Conservation (phyloP, 352 stramenopile genomes). For the Phytophthora pluvialis region DNA sequence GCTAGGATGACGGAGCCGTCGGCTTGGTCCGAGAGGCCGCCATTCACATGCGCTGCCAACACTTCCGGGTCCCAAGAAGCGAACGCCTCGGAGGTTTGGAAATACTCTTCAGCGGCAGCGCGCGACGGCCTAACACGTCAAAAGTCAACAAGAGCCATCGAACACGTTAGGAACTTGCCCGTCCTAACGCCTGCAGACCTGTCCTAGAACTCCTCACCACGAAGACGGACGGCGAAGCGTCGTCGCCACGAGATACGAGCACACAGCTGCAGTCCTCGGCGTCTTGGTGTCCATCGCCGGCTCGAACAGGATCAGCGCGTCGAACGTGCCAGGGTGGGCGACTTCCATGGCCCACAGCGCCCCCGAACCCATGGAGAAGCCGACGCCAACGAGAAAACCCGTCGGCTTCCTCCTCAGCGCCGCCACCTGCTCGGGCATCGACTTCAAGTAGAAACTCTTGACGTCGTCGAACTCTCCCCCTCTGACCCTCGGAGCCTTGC, state of each 20-base stretch:
- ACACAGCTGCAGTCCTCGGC: conserved; percentile 20
- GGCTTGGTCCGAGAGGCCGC: conserved; percentile 19
- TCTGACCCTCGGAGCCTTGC: conserved; percentile 21
- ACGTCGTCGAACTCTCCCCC: conserved; percentile 18
- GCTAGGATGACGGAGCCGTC: conserved; percentile 36
- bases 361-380: conserved; percentile 49
- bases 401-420: conserved; percentile 8
- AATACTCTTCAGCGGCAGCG: conserved; percentile 31
- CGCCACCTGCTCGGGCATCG: conserved; percentile 14
- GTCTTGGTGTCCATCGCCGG: conserved; percentile 36
- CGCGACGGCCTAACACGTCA: conserved; percentile 15
- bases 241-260: conserved; percentile 35
- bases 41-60: conserved; percentile 28
- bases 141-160: background rate
- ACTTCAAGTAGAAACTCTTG: conserved; percentile 21
- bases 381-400: conserved; percentile 44
- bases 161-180: background rate
- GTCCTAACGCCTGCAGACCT: background rate
- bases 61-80: conserved; percentile 31
- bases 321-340: conserved; percentile 44
- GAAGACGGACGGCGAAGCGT: conserved; percentile 28
- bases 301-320: conserved; percentile 51
- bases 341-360: conserved; percentile 42
- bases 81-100: conserved; percentile 18
- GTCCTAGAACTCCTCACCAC: conserved; percentile 18